Conservation (phyloP, 176 grass and related monocot genomes). For the Rhynchospora tenuis region DNA sequence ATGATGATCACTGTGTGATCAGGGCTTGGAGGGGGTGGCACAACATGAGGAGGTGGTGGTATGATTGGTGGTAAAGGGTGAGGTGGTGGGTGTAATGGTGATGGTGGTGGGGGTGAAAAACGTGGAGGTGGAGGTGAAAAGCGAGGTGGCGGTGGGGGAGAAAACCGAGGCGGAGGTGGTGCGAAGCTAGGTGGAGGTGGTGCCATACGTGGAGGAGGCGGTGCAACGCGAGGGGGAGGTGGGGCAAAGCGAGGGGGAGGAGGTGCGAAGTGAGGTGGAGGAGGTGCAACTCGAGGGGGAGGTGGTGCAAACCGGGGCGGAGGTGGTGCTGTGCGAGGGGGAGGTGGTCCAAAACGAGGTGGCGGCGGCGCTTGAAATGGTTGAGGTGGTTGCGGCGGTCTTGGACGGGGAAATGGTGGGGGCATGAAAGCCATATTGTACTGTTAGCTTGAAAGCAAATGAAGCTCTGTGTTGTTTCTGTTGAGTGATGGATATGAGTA, state of each 20-base stretch:
- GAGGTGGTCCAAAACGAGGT: not conserved
- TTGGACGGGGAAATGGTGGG: conserved; percentile 22
- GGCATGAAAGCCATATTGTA: not conserved
- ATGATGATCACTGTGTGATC: conserved; percentile 57
- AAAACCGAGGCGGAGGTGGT: conserved; percentile 1
- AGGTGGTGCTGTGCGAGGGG: conserved; percentile 17
- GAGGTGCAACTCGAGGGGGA: conserved; percentile 17
- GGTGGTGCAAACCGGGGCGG: conserved; percentile 9
- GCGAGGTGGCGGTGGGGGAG: not conserved
- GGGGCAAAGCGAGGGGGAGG: not conserved
- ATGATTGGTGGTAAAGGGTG: conserved; percentile 28
- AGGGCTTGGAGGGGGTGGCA: conserved; percentile 39
- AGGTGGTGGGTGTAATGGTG: conserved; percentile 16
- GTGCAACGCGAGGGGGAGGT: conserved; percentile 3
- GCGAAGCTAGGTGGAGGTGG: not conserved
- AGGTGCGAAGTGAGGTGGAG: not conserved
- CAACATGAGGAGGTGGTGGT: not conserved
- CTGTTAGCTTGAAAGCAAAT: conserved; percentile 20
- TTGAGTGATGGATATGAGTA: conserved; percentile 12
- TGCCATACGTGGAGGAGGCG: not conserved
- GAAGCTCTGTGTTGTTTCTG: conserved; percentile 11
- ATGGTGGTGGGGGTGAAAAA: conserved; percentile 22
- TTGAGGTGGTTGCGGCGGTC: conserved; percentile 35
- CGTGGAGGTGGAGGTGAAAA: not conserved
- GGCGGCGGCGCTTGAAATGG: conserved; percentile 20